Percentiles rank a stretch among this genome's conserved stretches.
phyloP scores from a whole-genome alignment of 164 flowering plant genomes.

The Magnolia sinica region DNA sequence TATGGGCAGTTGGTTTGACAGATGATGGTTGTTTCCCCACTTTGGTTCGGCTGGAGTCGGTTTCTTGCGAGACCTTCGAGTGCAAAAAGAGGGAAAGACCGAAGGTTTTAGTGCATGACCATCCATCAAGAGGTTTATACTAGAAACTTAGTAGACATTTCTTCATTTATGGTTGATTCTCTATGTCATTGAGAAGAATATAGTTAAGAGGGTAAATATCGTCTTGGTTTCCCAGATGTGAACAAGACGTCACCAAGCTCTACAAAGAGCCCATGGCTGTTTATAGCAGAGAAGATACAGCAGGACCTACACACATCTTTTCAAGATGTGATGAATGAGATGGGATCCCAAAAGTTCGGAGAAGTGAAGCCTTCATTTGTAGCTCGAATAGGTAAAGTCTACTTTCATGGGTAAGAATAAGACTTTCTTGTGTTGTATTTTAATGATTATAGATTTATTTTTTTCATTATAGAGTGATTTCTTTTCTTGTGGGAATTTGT shows the following conservation, averaged over 20 bases:
- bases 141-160: neutral
- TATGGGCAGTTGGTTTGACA: conserved; percentile 30
- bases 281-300: conserved; percentile 27
- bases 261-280: conserved; percentile 25
- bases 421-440: neutral
- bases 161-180: neutral
- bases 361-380: conserved; percentile 33
- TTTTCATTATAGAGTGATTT: neutral
- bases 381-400: conserved; percentile 41
- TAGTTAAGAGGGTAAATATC: neutral
- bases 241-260: conserved; percentile 8
- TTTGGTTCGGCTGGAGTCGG: conserved; percentile 30
- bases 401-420: conserved; percentile 34
- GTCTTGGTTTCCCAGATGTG: conserved; percentile 14
- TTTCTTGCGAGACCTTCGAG: conserved; percentile 29
- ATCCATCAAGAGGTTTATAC: conserved; percentile 23
- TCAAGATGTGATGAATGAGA: conserved; percentile 26
- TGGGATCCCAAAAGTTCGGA: conserved; percentile 10
- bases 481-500: neutral
- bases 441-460: neutral
- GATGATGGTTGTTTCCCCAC: conserved; percentile 27
- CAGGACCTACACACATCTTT: conserved; percentile 29
- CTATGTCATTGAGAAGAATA: neutral
- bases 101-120: conserved; percentile 20
- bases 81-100: conserved; percentile 29